Base-by-base conservation (phyloP, 495 filamentous ascomycete species). In the Melanomma pulvis-pyrius region DNA sequence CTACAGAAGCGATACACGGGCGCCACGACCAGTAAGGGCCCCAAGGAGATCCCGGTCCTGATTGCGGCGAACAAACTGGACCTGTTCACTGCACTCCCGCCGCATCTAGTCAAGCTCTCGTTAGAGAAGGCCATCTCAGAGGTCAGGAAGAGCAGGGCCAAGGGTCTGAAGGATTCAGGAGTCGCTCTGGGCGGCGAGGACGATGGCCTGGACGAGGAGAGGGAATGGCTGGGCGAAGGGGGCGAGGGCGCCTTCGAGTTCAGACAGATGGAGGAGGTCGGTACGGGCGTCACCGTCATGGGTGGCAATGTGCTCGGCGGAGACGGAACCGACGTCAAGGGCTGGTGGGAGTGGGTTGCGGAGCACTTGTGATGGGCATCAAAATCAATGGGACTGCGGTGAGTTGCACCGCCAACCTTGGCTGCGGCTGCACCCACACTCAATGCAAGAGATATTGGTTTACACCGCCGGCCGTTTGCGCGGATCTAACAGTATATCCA, bases 21-120 rank as follows among this genome's bases (percentile, higher is more conserved):
- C 13, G 82, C 76, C 34, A 82, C 84, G 67, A 85, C 82, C 11
- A 79, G 81, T 47, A 87, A 87, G 61, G 81, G 82, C 1, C 84
- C 86, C 0, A 76, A 82, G 17, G 83, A 86, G 21, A 82, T 96
- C 29, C 86, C 89, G 0, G 84, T 98, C 1, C 78, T 98, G 21
- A 78, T 98, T 41, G 93, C 91, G 3, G 93, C 92, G 39, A 98
- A 98, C 74, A 98, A 98, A 81, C 82, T 92, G 54, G 94, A 98
- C 75, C 79, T 98, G 13, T 98, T 98, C 75, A 98, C 94, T 0
- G 93, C 94, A 12, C 78, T 97, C 50, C 94, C 94, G 0, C 86
- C 91, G 1, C 81, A 83, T 1, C 82, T 96, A 32, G 92, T 97
- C 25, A 87, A 85, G 73, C 84, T 81, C 59, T 83, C 83, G 51